Percentiles rank a stretch among this genome's conserved stretches.
Conservation (phyloP, 208 protist species). For the Naegleria fowleri region DNA sequence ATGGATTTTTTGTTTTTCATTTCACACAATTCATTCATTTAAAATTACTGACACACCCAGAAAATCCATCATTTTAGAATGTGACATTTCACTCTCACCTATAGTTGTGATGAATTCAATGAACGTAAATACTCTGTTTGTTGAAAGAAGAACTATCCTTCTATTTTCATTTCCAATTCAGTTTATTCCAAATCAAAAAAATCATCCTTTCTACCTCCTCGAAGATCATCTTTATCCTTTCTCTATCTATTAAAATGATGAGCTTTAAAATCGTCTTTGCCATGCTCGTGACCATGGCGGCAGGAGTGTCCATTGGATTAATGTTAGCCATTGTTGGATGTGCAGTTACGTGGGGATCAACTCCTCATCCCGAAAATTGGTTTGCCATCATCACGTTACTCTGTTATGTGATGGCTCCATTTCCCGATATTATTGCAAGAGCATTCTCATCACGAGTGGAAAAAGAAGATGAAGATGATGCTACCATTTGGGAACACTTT, state of each 20-base stretch:
- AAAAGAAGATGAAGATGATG: not conserved
- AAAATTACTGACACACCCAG: too few species aligned
- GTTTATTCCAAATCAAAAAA: not conserved
- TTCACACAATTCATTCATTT: too few species aligned
- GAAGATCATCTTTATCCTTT: too few species aligned
- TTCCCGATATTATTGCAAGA: slow-evolving; percentile 7
- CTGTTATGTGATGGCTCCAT: not conserved
- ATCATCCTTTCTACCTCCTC: too few species aligned
- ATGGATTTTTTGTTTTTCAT: too few species aligned
- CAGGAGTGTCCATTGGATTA: not conserved
- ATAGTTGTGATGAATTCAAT: too few species aligned
- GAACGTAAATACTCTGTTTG: too few species aligned
- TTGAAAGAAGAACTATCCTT: not conserved
- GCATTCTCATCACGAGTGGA: not conserved
- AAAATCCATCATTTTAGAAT: too few species aligned
- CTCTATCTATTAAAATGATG: not conserved
- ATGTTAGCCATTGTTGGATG: not conserved
- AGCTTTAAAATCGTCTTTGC: not conserved
- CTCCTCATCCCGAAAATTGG: not conserved
- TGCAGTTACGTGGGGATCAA: not conserved
- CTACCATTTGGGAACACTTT: not conserved
- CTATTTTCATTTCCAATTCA: not conserved
- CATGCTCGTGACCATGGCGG: not conserved
- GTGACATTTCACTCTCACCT: too few species aligned
- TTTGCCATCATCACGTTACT: not conserved